phyloP scores from a whole-genome alignment of 2,329 filamentous ascomycete species.

The Clarireedia hainanense region DNA sequence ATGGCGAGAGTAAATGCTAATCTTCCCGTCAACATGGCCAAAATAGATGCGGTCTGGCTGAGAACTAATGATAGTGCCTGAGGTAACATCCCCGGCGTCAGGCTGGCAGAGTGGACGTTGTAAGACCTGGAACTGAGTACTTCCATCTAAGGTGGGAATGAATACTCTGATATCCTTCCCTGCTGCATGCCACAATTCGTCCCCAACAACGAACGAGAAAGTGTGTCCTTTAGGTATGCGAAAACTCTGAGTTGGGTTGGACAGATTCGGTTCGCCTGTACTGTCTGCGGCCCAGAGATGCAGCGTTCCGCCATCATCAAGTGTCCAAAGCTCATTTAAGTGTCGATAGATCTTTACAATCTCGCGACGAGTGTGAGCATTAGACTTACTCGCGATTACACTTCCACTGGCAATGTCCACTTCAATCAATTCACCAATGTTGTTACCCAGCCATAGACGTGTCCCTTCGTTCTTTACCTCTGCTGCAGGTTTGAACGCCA shows the following conservation, averaged over 20 bases:
- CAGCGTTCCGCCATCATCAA: conserved; percentile 82
- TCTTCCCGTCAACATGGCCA: conserved; percentile 87
- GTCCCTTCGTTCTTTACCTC: conserved; percentile 74
- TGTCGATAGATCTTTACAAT: conserved; percentile 81
- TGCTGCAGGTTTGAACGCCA: conserved; percentile 77
- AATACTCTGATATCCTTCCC: conserved; percentile 86
- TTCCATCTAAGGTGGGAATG: conserved; percentile 60
- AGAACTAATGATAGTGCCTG: conserved; percentile 66
- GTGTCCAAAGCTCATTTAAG: conserved; percentile 83
- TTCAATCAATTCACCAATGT: conserved; percentile 80
- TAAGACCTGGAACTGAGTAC: conserved; percentile 66
- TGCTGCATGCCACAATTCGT: conserved; percentile 78
- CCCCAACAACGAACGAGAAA: conserved; percentile 80
- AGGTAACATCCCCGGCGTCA: conserved; percentile 78
- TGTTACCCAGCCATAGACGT: conserved; percentile 84
- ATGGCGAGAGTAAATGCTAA: conserved; percentile 76
- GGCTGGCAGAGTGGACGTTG: conserved; percentile 62
- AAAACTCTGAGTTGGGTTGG: conserved; percentile 64
- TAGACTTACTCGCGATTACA: conserved; percentile 59
- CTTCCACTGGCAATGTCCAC: conserved; percentile 71
- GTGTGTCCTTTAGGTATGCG: conserved; percentile 74
- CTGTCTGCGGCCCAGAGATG: conserved; percentile 78
- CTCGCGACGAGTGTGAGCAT: conserved; percentile 69
- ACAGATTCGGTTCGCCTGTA: conserved; percentile 65
- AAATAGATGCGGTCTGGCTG: conserved; percentile 78